Percentiles rank a stretch among this genome's conserved stretches.
Evolutionary conservation across 2,329 filamentous ascomycete genomes (phyloP).

Genomic region (Aspergillus viridinutans): DNA sequence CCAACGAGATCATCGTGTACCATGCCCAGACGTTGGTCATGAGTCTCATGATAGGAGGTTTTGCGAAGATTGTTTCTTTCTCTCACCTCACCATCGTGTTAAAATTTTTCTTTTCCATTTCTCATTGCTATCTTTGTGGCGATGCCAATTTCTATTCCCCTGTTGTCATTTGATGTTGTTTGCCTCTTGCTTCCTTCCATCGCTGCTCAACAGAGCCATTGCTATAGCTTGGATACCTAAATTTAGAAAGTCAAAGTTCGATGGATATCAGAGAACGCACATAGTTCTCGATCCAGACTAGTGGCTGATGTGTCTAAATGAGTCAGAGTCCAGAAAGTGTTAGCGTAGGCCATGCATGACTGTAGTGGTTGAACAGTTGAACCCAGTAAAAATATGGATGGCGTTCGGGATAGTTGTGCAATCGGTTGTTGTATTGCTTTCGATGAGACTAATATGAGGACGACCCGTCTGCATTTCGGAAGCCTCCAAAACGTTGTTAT

Average conservation of each 20-base stretch:
- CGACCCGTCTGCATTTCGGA: not conserved
- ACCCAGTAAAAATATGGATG: no score
- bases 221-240: constrained; percentile 20
- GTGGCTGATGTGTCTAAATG: not conserved
- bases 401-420: no score
- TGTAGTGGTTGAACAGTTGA: no score
- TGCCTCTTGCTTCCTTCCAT: not conserved
- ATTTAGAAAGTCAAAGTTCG: not conserved
- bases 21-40: constrained; percentile 12
- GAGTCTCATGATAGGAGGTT: constrained; percentile 31
- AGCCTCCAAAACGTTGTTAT: not conserved
- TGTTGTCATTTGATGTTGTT: constrained; percentile 5
- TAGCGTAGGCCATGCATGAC: no score
- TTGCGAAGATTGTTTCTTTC: constrained; percentile 25
- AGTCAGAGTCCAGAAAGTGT: no score
- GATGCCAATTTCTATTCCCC: constrained; percentile 3
- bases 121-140: constrained; percentile 13
- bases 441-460: not conserved
- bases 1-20: constrained; percentile 8
- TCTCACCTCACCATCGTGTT: constrained; percentile 10
- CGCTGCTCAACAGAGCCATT: constrained; percentile 10
- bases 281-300: not conserved
- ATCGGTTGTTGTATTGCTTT: no score
- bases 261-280: not conserved
- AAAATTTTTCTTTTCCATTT: constrained; percentile 8